Percentiles rank a stretch among this genome's conserved stretches.
phyloP scores from a whole-genome alignment of 257 asterid species.

The Salvia miltiorrhiza region DNA sequence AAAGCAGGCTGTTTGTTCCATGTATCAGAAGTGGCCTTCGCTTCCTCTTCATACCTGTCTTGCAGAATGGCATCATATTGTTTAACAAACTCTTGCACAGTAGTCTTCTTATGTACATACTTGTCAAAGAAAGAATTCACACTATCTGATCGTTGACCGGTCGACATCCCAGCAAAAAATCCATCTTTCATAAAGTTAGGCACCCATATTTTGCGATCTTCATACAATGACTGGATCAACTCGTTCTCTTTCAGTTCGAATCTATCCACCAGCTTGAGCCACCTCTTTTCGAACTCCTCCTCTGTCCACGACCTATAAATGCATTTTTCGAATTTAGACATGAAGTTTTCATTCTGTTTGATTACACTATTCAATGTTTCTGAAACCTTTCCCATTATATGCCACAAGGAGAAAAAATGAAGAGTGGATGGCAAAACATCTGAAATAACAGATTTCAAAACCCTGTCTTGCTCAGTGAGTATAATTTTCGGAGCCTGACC shows the following conservation, averaged over 20 bases:
- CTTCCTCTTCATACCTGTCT: conserved; percentile 93
- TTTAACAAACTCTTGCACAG: conserved; percentile 71
- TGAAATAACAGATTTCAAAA: conserved; percentile 50
- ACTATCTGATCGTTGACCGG: conserved; percentile 72
- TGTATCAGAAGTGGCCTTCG: conserved; percentile 86
- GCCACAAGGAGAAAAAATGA: conserved; percentile 76
- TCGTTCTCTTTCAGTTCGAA: conserved; percentile 75
- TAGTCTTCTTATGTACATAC: conserved; percentile 87
- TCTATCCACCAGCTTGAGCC: conserved; percentile 73
- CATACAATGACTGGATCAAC: conserved; percentile 57
- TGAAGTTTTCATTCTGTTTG: conserved; percentile 67
- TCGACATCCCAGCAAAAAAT: conserved; percentile 83
- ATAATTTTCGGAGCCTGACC: conserved; percentile 74
- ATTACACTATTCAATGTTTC: conserved; percentile 60
- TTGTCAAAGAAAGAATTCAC: conserved; percentile 89
- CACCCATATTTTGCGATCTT: conserved; percentile 77
- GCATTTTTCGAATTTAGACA: conserved; percentile 68
- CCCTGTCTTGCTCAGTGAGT: conserved; percentile 75
- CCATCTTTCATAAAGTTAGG: conserved; percentile 63
- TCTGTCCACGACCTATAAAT: conserved; percentile 72
- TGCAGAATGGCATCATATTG: conserved; percentile 74
- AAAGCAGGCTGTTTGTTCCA: conserved; percentile 82
- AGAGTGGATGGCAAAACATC: conserved; percentile 65
- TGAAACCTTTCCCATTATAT: conserved; percentile 68
- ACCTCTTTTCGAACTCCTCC: conserved; percentile 77